Evolutionary conservation across 169 alveolate genomes (phyloP), one percentile per base, ranked within the genome.

Genomic region (Blepharisma undulans): DNA sequence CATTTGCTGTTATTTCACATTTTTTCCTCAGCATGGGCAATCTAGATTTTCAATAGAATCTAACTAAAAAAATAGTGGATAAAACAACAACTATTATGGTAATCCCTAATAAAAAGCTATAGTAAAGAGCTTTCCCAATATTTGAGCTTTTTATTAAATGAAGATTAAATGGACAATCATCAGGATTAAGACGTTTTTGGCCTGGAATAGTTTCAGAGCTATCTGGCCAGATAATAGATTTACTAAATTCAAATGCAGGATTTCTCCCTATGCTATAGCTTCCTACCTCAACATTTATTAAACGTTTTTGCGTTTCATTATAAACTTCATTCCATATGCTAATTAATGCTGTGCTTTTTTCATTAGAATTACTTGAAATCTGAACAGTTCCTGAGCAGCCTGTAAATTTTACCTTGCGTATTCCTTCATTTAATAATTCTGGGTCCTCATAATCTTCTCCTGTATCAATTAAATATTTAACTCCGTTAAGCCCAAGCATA

Each of bases 341-440:
- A 48, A 48, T 48, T 48, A 48, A 48, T 1, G 66, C 66, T 48
- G 66, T 48, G 66, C 66, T 48, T 48, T 48, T 48, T 48, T 48
- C 66, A 48, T 48, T 48, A 48, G 66, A 48, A 48, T 29, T 74
- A 74, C 36, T 74, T 74, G 36, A 74, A 79, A 79, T 29, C 10
- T 79, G 61, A 10, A 79, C 87, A 29, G 25, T 79, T 5, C 87
- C 87, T 21, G 87, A 29, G 66, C 87, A 30, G 29, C 87, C 87
- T 79, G 66, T 25, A 33, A 79, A 79, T n/a, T 74, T 79, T 2
- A n/a, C 30, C 10, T 32, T 79, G 8, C 87, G 1, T 1, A 79
- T 79, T 25, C 72, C 66, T 79, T 2, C 61, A 79, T 29, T 79
- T 27, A 79, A 25, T 4, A 25, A 18, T 14, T 7, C 36, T 25